A percentile compares a stretch with the other conserved stretches of the same genome.
Evolutionary conservation across 23 red algal genomes (phyloP).

Genomic region (Gracilaria vermiculophylla): DNA sequence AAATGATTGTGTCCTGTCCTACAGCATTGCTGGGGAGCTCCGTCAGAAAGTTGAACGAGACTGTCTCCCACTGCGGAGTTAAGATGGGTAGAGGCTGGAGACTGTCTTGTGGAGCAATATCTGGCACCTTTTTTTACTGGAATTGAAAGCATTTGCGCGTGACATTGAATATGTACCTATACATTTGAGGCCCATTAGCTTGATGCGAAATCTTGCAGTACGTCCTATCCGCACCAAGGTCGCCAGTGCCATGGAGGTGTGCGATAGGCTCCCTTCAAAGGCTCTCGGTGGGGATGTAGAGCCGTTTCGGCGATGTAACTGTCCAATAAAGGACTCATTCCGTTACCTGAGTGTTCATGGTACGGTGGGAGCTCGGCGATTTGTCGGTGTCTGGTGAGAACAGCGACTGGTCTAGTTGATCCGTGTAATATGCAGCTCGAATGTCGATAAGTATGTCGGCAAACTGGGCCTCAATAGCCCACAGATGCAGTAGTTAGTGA

Average conservation of each 20-base stretch:
- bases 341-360: neutral
- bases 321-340: neutral
- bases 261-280: neutral
- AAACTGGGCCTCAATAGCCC: no score
- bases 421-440: neutral
- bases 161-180: neutral
- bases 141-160: no score
- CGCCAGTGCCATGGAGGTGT: neutral
- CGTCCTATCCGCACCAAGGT: neutral
- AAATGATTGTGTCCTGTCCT: no score
- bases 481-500: neutral
- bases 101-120: no score
- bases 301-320: neutral
- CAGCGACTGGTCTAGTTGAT: neutral
- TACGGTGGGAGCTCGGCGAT: no score
- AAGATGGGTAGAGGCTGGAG: no score
- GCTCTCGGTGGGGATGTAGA: neutral
- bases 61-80: no score
- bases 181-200: neutral
- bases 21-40: no score
- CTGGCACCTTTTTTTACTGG: neutral
- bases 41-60: no score
- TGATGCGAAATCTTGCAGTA: neutral
- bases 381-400: no score
- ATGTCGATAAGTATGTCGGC: no score